Conservation (phyloP, 306 rosid genomes). For the Ceratonia siliqua region DNA sequence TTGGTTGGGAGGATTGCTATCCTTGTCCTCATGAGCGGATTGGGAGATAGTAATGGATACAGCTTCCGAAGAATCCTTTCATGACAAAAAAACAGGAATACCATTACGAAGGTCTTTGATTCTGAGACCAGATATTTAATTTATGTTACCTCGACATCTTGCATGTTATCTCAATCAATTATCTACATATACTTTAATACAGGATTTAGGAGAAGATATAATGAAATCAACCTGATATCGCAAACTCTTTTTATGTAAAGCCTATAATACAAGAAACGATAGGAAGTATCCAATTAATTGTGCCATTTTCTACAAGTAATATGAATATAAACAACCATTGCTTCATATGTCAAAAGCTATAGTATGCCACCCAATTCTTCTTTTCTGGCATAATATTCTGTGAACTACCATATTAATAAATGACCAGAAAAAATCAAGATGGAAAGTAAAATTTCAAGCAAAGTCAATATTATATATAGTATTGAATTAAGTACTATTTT, state of each 20-base stretch:
- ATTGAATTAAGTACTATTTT: background rate
- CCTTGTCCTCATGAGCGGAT: constrained; percentile 40
- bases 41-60: constrained; percentile 38
- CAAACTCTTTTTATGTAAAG: background rate
- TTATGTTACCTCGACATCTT: constrained; percentile 23
- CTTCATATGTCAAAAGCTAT: background rate
- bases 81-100: constrained; percentile 37
- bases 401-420: background rate
- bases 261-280: constrained; percentile 4
- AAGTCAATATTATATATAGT: constrained; percentile 1
- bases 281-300: background rate
- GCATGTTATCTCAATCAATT: constrained; percentile 8
- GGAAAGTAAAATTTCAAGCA: constrained; percentile 6
- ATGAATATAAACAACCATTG: constrained; percentile 27
- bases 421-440: constrained; percentile 15
- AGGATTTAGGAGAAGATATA: constrained; percentile 15
- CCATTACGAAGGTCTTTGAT: background rate
- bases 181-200: constrained; percentile 3
- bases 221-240: constrained; percentile 20
- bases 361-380: constrained; percentile 4
- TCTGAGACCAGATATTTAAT: background rate
- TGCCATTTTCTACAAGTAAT: background rate
- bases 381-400: constrained; percentile 5
- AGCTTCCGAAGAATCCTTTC: constrained; percentile 61
- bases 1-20: constrained; percentile 29